phyloP scores from a whole-genome alignment of 2,329 filamentous ascomycete species.

The Pseudofabraea citricarpa region DNA sequence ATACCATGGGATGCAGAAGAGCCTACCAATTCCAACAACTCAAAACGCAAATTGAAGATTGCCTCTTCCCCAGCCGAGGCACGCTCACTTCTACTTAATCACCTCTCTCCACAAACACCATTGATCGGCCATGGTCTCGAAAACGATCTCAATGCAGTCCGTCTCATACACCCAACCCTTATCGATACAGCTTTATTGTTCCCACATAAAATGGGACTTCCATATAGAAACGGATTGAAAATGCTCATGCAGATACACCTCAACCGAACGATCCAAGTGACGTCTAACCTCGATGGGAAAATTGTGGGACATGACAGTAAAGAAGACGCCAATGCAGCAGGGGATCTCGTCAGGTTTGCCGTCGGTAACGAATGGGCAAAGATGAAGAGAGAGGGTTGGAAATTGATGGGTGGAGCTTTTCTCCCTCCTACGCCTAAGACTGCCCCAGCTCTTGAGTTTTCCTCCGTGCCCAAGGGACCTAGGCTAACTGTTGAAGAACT shows the following conservation, averaged over 20 bases:
- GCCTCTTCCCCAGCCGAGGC: slow-evolving; percentile 72
- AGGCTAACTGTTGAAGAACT: slow-evolving; percentile 1
- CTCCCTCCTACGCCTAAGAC: slow-evolving; percentile 7
- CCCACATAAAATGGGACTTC: slow-evolving; percentile 72
- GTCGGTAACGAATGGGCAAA: slow-evolving; percentile 65
- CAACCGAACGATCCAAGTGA: slow-evolving; percentile 70
- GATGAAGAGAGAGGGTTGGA: slow-evolving; percentile 66
- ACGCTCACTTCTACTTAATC: slow-evolving; percentile 69
- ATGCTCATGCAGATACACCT: slow-evolving; percentile 66
- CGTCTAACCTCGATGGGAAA: slow-evolving; percentile 34
- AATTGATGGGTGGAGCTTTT: slow-evolving; percentile 42
- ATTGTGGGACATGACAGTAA: slow-evolving; percentile 77
- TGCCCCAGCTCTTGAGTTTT: neutral
- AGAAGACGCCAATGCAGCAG: slow-evolving; percentile 86
- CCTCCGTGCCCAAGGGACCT: neutral
- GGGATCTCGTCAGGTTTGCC: slow-evolving; percentile 73
- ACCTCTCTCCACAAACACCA: slow-evolving; percentile 72
- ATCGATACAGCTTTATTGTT: slow-evolving; percentile 84
- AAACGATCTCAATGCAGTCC: slow-evolving; percentile 84
- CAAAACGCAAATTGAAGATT: slow-evolving; percentile 54
- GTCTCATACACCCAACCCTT: slow-evolving; percentile 78
- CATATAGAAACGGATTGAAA: slow-evolving; percentile 74
- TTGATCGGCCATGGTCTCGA: slow-evolving; percentile 92
- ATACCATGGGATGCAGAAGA: slow-evolving; percentile 42
- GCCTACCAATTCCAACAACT: slow-evolving; percentile 11